A percentile compares a stretch with the other conserved stretches of the same genome.
phyloP scores from a whole-genome alignment of 2,329 filamentous ascomycete genomes.

The Orbilia brochopaga region DNA sequence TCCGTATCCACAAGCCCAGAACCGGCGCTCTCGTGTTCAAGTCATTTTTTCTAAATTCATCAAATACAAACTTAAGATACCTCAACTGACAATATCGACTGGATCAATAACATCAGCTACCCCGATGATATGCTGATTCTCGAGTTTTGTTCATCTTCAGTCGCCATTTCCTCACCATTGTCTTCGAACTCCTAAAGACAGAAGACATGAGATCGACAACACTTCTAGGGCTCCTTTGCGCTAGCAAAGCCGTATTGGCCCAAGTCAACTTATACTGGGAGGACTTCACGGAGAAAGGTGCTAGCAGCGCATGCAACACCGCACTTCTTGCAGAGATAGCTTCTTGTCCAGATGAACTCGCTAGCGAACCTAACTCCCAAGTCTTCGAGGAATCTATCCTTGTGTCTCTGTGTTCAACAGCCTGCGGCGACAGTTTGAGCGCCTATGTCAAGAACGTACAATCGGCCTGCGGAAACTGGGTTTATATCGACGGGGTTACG shows the following conservation, averaged over 20 bases:
- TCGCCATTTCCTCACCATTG: slow-evolving; percentile 14
- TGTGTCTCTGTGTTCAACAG: slow-evolving; percentile 28
- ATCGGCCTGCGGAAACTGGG: slow-evolving; percentile 29
- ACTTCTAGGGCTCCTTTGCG: slow-evolving; percentile 31
- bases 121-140: slow-evolving; percentile 26
- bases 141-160: slow-evolving; percentile 4
- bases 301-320: slow-evolving; percentile 32
- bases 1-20: slow-evolving; percentile 10
- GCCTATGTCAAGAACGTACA: slow-evolving; percentile 33
- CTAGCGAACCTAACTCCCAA: slow-evolving; percentile 32
- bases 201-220: slow-evolving; percentile 32
- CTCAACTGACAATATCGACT: slow-evolving; percentile 12
- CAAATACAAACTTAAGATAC: slow-evolving; percentile 15
- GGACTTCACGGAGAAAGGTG: slow-evolving; percentile 35
- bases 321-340: slow-evolving; percentile 34
- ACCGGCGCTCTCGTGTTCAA: slow-evolving; percentile 6
- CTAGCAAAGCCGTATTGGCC: slow-evolving; percentile 21
- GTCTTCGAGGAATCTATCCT: slow-evolving; percentile 30
- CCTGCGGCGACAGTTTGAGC: slow-evolving; percentile 24
- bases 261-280: slow-evolving; percentile 38
- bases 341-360: slow-evolving; percentile 38
- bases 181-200: slow-evolving; percentile 18
- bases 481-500: slow-evolving; percentile 33
- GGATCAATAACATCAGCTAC: slow-evolving; percentile 18
- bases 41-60: slow-evolving; percentile 1